Evolutionary conservation across 192 early-diverging fungal species (phyloP).

Genomic region (Borealophlyctis nickersoniae): DNA sequence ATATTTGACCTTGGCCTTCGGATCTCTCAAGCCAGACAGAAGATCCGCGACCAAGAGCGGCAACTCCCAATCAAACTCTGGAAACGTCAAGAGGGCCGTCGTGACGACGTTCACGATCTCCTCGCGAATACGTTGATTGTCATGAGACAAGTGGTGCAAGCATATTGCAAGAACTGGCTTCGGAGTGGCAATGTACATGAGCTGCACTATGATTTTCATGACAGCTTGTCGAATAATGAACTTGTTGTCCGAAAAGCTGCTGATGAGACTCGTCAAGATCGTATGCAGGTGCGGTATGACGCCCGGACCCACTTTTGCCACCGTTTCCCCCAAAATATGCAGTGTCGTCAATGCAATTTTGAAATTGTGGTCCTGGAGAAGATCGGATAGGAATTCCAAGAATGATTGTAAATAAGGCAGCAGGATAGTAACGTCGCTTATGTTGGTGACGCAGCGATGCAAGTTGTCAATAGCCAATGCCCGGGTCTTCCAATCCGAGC

Average conservation of each 20-base stretch:
- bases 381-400: conserved; percentile 15
- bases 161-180: conserved; percentile 16
- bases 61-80: conserved; percentile 16
- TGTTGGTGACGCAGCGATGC: conserved; percentile 9
- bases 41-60: conserved; percentile 21
- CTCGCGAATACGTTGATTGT: conserved; percentile 19
- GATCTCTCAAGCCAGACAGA: conserved; percentile 11
- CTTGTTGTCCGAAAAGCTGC: conserved; percentile 25
- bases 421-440: conserved; percentile 2
- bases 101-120: conserved; percentile 30
- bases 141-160: conserved; percentile 4
- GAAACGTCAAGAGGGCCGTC: conserved; percentile 33
- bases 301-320: conserved; percentile 4
- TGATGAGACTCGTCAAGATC: conserved; percentile 5
- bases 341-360: conserved; percentile 30
- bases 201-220: conserved; percentile 9
- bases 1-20: conserved; percentile 11
- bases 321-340: conserved; percentile 19
- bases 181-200: conserved; percentile 20
- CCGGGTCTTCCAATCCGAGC: conserved; percentile 23
- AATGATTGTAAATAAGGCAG: conserved; percentile 13
- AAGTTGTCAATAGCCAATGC: conserved; percentile 21
- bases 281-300: conserved; percentile 8
- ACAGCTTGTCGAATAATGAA: conserved; percentile 22
- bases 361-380: conserved; percentile 29